Evolutionary conservation across 805 yeast genomes (phyloP), one percentile per base, ranked within the genome.

Genomic region (Yamadazyma insecticola): DNA sequence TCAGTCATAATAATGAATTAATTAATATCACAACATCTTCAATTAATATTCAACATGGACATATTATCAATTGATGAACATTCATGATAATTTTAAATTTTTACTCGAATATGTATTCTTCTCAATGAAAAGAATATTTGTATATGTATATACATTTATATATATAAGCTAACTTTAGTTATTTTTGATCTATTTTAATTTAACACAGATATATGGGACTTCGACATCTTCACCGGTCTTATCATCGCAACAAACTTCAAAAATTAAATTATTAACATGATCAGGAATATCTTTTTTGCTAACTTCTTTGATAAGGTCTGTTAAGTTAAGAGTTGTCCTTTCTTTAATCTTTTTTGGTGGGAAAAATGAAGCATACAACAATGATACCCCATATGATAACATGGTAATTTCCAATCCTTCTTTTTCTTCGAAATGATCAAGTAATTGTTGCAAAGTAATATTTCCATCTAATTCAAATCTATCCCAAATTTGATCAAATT

Each of bases 231-330:
- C 97, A 21, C 90, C 98, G 27, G 80, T 73, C 50, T 76, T 68
- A 55, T 92, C 98, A 50, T 92, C 97, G 39, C 90, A 84, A 55
- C 96, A 87, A 27, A 92, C 73, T 60, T 90, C 98, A 36, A 92
- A 72, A 36, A 90, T 80, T 63, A 92, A 67, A 12, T 86, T 79
- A 57, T 78, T 78, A 35, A 77, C 79, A 53, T 83, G 87, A 3
- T 67, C 53, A 10, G 88, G 82, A 27, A 92, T 62, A 13, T 84
- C 86, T 53, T 84, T 83, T 67, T 87, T 87, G 32, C 94, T 78
- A 22, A 92, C 89, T n/a, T 73, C 62, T 53, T 86, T 87, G 43
- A 88, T 84, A 47, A 90, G 64, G 41, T 84, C 74, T 2, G 94
- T 78, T 35, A 90, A 67, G 32, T 72, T 71, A 70, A 85, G 50